These are phyloP conservation scores for Coemansia sp. DNA, from an alignment of 192 early-diverging fungal species.

Conservation along the genomic window DNA sequence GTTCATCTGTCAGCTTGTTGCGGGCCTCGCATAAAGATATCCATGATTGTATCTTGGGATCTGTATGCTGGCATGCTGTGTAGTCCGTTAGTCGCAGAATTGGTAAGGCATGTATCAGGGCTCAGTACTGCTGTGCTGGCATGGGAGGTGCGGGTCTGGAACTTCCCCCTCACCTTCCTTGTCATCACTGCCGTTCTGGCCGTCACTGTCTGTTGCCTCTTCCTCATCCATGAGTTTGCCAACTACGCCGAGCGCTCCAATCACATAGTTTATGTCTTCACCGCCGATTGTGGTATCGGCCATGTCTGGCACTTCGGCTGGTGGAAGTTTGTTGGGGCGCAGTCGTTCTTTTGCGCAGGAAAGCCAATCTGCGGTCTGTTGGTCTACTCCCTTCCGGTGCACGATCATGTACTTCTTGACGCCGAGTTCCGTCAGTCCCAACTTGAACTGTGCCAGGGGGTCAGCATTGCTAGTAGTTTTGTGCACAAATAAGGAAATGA, in stretches of 20 bases:
- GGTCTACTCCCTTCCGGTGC: conserved; percentile 5
- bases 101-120: neutral
- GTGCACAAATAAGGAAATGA: conserved; percentile 7
- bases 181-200: neutral
- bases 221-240: neutral
- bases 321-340: neutral
- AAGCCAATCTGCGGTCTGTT: conserved; percentile 18
- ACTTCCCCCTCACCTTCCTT: neutral
- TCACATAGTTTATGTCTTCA: conserved; percentile 5
- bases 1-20: no score
- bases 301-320: neutral
- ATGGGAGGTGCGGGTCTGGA: neutral
- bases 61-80: neutral
- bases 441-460: neutral
- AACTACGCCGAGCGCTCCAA: neutral
- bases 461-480: conserved; percentile 9
- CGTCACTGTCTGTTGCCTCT: neutral
- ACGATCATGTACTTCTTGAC: conserved; percentile 16
- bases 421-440: conserved; percentile 9
- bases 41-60: conserved; percentile 6
- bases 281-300: conserved; percentile 6
- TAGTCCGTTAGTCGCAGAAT: neutral
- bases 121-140: neutral
- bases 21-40: neutral
- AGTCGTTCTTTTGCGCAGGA: conserved; percentile 12